phyloP scores from a whole-genome alignment of 129 eudicot species.

The Lactuca sativa region DNA sequence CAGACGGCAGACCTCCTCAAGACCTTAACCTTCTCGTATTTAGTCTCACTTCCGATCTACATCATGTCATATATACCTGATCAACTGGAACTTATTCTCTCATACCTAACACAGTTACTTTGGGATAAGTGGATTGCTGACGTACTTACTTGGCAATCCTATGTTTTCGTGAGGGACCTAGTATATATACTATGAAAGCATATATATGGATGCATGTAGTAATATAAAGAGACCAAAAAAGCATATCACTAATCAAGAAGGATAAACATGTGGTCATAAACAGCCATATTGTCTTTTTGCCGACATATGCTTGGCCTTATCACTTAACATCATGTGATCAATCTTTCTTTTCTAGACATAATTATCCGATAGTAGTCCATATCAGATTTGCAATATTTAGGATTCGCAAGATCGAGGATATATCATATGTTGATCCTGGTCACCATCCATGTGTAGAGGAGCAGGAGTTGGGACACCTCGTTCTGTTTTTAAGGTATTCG shows the following conservation, averaged over 20 bases:
- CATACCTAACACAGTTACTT: neutral
- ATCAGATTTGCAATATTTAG: slow-evolving; percentile 16
- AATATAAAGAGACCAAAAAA: neutral
- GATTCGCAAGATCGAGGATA: neutral
- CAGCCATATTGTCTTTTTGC: neutral
- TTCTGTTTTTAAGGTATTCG: neutral
- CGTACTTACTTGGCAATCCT: neutral
- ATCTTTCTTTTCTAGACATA: slow-evolving; percentile 12
- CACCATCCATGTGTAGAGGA: slow-evolving; percentile 23
- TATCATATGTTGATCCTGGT: slow-evolving; percentile 12
- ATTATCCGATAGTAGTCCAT: slow-evolving; percentile 12
- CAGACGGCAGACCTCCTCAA: too few species aligned
- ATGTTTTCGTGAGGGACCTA: neutral
- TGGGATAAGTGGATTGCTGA: neutral
- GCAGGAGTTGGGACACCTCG: neutral
- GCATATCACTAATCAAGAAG: neutral
- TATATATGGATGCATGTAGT: neutral
- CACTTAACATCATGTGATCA: slow-evolving; percentile 4
- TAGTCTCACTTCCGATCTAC: too few species aligned
- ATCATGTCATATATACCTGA: too few species aligned
- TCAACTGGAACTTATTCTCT: too few species aligned
- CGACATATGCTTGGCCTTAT: too few species aligned
- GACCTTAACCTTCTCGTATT: too few species aligned
- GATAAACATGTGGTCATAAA: neutral
- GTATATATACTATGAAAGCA: neutral